Base-by-base conservation (phyloP, 2,329 filamentous ascomycete species). In the Dothideomycetes sp. region DNA sequence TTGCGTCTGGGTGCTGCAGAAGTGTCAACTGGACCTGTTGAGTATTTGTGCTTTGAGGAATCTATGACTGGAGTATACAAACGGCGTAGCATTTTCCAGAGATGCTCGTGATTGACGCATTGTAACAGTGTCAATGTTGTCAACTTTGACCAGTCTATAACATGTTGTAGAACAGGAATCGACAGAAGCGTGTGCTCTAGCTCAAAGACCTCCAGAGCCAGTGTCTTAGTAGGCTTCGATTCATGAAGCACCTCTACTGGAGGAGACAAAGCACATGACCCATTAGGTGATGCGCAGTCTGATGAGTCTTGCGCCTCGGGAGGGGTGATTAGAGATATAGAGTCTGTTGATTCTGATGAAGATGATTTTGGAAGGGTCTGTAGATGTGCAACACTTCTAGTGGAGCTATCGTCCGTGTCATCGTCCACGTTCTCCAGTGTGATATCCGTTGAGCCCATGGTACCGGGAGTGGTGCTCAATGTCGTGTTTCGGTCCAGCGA, bases 171-270 rank as follows among this genome's bases (percentile, higher is more conserved):
- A n/a, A 84, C 76, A 7, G 77, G 69, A 29, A 85, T 71, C 1
- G 80, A 86, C n/a, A 91, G 62, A 0, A 76, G 73, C 3, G 89
- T 73, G 17, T 82, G 74, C 59, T 91, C 84, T 2, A 91, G 67
- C 59, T 87, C 83, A 8, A 91, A 65, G 2, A 70, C 76, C 44
- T 84, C 77, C n/a, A 91, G 63, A 46, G 68, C 73, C 12, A 91
- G 63, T 51, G 76, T 76, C 5, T 20, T 13, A 9, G 15, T n/a
- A 30, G 28, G 28, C 6, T n/a, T n/a, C 3, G 27, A 4, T 0
- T 24, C 23, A 1, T 24, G 9, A n/a, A n/a, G n/a, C n/a, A n/a
- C n/a, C n/a, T n/a, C n/a, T n/a, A n/a, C n/a, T n/a, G n/a, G n/a
- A n/a, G n/a, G n/a, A n/a, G n/a, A n/a, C n/a, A n/a, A n/a, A n/a